Percentiles rank a stretch among this genome's conserved stretches.
Evolutionary conservation across 2,329 filamentous ascomycete genomes (phyloP).

Genomic region (Penicillium sclerotigenum): DNA sequence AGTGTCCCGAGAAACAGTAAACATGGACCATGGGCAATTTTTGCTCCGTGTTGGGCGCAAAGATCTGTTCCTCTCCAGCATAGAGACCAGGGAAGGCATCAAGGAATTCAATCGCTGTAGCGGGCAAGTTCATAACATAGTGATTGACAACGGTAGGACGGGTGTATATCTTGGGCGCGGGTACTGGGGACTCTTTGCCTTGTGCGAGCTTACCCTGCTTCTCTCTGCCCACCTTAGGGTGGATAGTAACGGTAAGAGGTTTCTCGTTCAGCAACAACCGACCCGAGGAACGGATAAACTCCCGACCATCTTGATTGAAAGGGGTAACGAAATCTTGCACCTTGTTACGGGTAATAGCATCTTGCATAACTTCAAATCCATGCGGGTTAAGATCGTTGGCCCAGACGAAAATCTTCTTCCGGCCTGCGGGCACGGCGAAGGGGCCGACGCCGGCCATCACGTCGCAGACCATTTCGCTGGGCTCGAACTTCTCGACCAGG

Average conservation of each 20-base stretch:
- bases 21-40: constrained; percentile 80
- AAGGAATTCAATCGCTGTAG: constrained; percentile 81
- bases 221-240: constrained; percentile 41
- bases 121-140: constrained; percentile 97
- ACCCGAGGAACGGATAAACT: constrained; percentile 72
- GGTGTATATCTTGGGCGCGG: constrained; percentile 27
- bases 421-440: constrained; percentile 88
- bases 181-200: constrained; percentile 31
- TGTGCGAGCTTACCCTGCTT: constrained; percentile 24
- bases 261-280: constrained; percentile 48
- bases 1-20: constrained; percentile 90
- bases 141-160: constrained; percentile 75
- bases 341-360: constrained; percentile 75
- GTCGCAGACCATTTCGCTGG: constrained; percentile 88
- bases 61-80: constrained; percentile 63
- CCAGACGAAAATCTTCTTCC: constrained; percentile 87
- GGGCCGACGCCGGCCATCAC: constrained; percentile 97
- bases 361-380: constrained; percentile 68
- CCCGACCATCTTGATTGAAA: constrained; percentile 76
- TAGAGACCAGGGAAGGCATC: constrained; percentile 76
- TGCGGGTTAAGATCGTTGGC: constrained; percentile 97
- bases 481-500: constrained; percentile 69
- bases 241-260: constrained; percentile 55
- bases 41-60: constrained; percentile 56
- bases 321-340: constrained; percentile 70